These are phyloP conservation scores for Sugiyamaella americana DNA, from an alignment of 805 yeast species.

Conservation along the genomic window DNA sequence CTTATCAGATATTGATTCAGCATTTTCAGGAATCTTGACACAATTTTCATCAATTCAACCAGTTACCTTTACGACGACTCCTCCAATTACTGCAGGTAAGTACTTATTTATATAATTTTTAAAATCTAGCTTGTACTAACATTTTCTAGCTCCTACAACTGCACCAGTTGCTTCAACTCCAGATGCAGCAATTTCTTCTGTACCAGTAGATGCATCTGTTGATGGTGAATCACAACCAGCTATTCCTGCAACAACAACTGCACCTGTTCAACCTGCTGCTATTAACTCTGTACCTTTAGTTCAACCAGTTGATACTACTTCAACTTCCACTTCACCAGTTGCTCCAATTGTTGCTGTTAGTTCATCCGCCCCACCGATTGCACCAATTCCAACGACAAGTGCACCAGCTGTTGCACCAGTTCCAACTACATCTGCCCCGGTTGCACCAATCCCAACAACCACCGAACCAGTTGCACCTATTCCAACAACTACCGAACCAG, in stretches of 20 bases:
- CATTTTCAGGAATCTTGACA: conserved; percentile 17
- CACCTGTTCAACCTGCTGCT: conserved; percentile 2
- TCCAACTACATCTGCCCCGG: conserved; percentile 2
- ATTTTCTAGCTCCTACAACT: not conserved
- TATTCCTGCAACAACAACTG: conserved; percentile 2
- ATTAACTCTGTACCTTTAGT: not conserved
- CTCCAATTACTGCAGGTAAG: not conserved
- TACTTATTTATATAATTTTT: not conserved
- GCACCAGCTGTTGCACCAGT: conserved; percentile 2
- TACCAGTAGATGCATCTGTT: not conserved
- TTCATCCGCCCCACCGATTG: not conserved
- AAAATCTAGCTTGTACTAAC: not conserved
- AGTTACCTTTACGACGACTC: conserved; percentile 12
- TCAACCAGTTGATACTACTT: not conserved
- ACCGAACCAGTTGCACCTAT: not conserved
- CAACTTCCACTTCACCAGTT: conserved; percentile 1
- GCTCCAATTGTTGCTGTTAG: conserved; percentile 5
- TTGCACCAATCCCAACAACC: not conserved
- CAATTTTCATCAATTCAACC: conserved; percentile 17
- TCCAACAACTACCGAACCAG: not conserved
- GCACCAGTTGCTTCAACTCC: conserved; percentile 9
- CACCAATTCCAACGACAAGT: not conserved
- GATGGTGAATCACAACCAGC: not conserved
- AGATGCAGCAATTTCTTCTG: not conserved
- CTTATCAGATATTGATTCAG: conserved; percentile 18